Conservation (phyloP, 2,329 filamentous ascomycete species). For the Hypoxylon rubiginosum region DNA sequence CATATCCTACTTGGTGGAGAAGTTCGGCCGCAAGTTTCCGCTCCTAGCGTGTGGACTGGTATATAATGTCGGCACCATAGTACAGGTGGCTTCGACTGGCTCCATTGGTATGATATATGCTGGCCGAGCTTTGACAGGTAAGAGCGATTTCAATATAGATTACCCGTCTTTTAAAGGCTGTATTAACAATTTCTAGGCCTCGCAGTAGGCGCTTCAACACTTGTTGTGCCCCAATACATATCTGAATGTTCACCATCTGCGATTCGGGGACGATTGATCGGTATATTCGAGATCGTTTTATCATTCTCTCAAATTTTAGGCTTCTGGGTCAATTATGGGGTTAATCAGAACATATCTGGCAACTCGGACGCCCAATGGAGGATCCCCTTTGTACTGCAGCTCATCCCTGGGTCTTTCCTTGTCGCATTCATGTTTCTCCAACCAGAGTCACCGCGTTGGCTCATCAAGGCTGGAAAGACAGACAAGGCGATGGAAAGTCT, state of each 20-base stretch:
- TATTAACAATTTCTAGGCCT: conserved; percentile 23
- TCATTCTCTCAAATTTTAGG: conserved; percentile 67
- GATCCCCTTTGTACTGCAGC: conserved; percentile 66
- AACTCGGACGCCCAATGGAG: conserved; percentile 60
- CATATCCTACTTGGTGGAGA: conserved; percentile 71
- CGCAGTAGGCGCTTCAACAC: conserved; percentile 57
- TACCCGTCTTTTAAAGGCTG: neutral
- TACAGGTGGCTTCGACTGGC: conserved; percentile 66
- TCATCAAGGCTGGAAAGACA: conserved; percentile 65
- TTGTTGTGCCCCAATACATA: conserved; percentile 63
- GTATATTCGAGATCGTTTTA: conserved; percentile 67
- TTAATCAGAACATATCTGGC: conserved; percentile 50
- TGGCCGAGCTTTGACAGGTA: conserved; percentile 65
- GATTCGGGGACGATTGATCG: conserved; percentile 67
- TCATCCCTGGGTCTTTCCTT: conserved; percentile 67
- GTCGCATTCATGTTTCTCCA: conserved; percentile 63
- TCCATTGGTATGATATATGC: conserved; percentile 61
- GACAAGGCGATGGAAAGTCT: conserved; percentile 65
- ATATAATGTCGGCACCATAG: conserved; percentile 70
- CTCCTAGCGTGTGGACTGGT: conserved; percentile 64
- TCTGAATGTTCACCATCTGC: conserved; percentile 63
- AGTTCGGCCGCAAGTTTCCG: conserved; percentile 67
- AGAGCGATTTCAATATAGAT: conserved; percentile 56
- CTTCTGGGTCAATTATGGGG: conserved; percentile 62
- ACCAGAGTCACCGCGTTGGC: conserved; percentile 71